Conservation (phyloP, 2,329 filamentous ascomycete genomes). For the Aspergillus terreus region DNA sequence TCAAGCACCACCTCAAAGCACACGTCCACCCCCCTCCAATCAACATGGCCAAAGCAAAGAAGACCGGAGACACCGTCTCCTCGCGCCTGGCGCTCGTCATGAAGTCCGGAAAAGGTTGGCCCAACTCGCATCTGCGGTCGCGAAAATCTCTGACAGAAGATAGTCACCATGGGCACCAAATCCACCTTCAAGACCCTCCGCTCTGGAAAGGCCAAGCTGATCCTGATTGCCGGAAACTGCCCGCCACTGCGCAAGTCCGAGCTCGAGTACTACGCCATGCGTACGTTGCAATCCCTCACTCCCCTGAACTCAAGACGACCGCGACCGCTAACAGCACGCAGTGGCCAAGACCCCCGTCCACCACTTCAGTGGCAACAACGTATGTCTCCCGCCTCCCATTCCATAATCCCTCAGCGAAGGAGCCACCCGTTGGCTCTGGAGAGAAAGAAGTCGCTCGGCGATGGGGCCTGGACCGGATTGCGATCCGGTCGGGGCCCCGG, state of each 20-base stretch:
- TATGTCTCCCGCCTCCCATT: not conserved
- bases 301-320: too few species aligned
- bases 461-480: not conserved
- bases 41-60: not conserved
- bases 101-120: not conserved
- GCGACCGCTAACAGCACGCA: not conserved
- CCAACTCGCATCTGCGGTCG: not conserved
- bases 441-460: not conserved
- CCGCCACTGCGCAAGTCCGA: not conserved
- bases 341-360: not conserved
- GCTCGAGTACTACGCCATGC: not conserved
- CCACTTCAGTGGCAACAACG: not conserved
- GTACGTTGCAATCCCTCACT: not conserved
- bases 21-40: not conserved
- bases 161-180: not conserved
- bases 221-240: not conserved
- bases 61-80: not conserved
- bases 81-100: not conserved
- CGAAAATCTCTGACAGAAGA: not conserved
- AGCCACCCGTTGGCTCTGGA: not conserved
- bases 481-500: not conserved
- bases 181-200: not conserved
- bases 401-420: not conserved
- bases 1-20: not conserved
- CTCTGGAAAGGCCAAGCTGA: not conserved